Evolutionary conservation across 2,329 filamentous ascomycete genomes (phyloP).

Genomic region (Cytospora piceicola): DNA sequence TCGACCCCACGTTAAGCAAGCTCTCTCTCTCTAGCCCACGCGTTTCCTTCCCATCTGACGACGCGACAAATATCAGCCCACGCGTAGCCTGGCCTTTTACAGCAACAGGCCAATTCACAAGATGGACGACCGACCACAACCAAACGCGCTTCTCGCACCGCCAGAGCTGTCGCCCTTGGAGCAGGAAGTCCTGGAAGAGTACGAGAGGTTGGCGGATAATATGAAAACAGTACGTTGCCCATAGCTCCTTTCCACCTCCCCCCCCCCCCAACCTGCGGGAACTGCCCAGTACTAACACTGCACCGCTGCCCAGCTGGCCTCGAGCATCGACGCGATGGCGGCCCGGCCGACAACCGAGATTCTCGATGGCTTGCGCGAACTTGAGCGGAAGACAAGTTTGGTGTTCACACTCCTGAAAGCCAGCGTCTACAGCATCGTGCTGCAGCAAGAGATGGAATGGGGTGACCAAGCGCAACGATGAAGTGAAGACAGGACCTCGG

Average conservation of each 20-base stretch:
- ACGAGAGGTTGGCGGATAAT: slow-evolving; percentile 83
- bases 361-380: slow-evolving; percentile 79
- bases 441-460: slow-evolving; percentile 94
- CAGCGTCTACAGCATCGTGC: slow-evolving; percentile 96
- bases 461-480: slow-evolving; percentile 53
- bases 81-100: neutral
- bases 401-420: slow-evolving; percentile 97
- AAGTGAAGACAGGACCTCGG: slow-evolving; percentile 39
- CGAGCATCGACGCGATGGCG: slow-evolving; percentile 65
- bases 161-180: slow-evolving; percentile 77
- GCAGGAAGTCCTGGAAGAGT: slow-evolving; percentile 94
- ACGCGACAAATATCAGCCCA: slow-evolving; percentile 11
- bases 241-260: neutral
- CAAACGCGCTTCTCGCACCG: slow-evolving; percentile 43
- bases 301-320: slow-evolving; percentile 55
- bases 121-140: slow-evolving; percentile 31
- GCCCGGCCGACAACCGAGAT: slow-evolving; percentile 78
- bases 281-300: neutral
- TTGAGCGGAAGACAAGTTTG: slow-evolving; percentile 92
- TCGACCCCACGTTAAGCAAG: slow-evolving; percentile 23
- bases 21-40: slow-evolving; percentile 11
- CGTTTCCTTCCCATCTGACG: slow-evolving; percentile 14
- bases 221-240: slow-evolving; percentile 74
- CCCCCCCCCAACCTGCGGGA: neutral
- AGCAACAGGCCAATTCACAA: neutral